Evolutionary conservation across 345 rosid genomes (phyloP), one percentile per base, ranked within the genome.

Genomic region (Streptanthus diversifolius): DNA sequence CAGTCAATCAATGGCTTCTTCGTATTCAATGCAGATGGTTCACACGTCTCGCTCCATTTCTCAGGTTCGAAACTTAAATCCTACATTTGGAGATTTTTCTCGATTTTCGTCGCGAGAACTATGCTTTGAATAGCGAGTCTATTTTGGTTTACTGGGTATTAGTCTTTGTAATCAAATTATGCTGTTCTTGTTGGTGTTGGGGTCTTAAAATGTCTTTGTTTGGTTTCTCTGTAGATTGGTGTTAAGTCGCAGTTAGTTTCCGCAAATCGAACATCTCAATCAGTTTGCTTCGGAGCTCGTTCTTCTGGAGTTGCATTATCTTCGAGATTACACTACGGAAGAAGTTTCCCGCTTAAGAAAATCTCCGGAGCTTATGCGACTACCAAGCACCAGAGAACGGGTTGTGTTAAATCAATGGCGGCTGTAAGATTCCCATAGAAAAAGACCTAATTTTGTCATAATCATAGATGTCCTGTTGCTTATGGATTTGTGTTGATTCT

Each of bases 311-410:
- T 57, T 52, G 74, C 75, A 29, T 72, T 86, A 49, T 14, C 86
- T 49, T 90, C 89, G 43, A 79, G 77, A 58, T 76, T 82, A 30
- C 82, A 75, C 76, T 81, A 87, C 78, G 85, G 84, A 1, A 45
- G 81, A 9, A 70, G 74, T 48, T 77, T 84, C 29, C 82, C 85
- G 3, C 8, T 74, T 17, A 45, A 69, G 48, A 83, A 77, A 59
- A n/a, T 77, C 44, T 74, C 87, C 7, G 77, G 76, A 77, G 77
- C 70, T 35, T 60, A 80, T 76, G 39, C 78, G 8, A 74, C 67
- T 33, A 58, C 51, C 24, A 83, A 84, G 63, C 72, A 40, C 45
- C 72, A 58, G 12, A 83, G 88, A 82, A 82, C 77, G 67, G 58
- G 57, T 12, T 79, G 81, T 62, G 76, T 84, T 75, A 84, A 86